Evolutionary conservation across 306 rosid species (phyloP), one percentile per base, ranked within the genome.

Genomic region (Acmispon strigosus): DNA sequence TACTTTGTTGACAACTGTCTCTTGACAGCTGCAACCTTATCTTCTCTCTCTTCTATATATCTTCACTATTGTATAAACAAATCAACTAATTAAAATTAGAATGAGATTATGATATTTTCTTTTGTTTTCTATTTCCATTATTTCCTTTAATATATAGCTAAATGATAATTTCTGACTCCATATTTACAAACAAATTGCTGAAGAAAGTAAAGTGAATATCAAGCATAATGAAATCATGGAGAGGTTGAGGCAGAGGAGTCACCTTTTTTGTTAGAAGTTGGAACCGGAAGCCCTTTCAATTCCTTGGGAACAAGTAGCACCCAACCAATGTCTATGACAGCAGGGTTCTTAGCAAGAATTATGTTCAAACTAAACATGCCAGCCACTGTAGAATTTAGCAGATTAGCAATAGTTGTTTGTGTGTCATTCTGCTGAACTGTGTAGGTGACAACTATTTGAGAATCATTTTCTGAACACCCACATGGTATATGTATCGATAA

Each of bases 271-370:
- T 27, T 44, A 59, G 82, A 47, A 12, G 63, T 13, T 74, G 76
- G 62, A 12, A 62, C 12, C 69, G 74, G 62, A 39, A 61, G 48
- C 44, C 87, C 87, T 22, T 83, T 90, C 56, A 85, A 84, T 60
- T 78, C 87, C 77, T 12, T 75, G 0, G 95, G 95, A 50, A 88
- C 92, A 83, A 66, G 88, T 74, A 90, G 64, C 15, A 88, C 90
- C 90, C 92, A 90, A 67, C 85, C 83, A 2, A 13, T 7, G 6
- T 8, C 44, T 39, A 88, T 77, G 50, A 45, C 64, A 0, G 15
- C 12, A 0, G 78, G 78, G 12, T 80, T 66, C 36, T 6, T 10
- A 22, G 24, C 55, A 65, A 81, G 53, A 29, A 70, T 4, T 37
- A 37, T 29, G 64, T 90, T 90, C 88, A 90, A 16, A 13, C 41